Evolutionary conservation across 73 alveolate genomes (phyloP).

Genomic region (Urostyla sp.): DNA sequence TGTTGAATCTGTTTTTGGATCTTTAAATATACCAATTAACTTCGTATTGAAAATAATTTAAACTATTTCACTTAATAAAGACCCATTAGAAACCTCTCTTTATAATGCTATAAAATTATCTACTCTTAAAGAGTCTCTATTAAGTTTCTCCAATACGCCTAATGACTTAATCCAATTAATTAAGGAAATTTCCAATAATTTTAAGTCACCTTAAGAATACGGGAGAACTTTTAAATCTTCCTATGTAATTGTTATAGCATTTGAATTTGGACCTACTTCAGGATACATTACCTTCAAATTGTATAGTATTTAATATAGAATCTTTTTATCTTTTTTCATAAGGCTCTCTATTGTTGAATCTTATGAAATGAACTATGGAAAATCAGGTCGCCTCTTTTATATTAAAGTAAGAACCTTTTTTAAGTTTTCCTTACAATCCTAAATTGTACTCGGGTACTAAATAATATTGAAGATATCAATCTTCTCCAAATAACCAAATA

Average conservation of each 20-base stretch:
- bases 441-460: conserved; percentile 56
- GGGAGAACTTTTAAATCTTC: conserved; percentile 43
- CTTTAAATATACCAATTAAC: conserved; percentile 59
- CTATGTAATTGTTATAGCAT: conserved; percentile 8
- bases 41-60: conserved; percentile 29
- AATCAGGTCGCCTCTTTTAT: conserved; percentile 43
- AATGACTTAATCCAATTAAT: conserved; percentile 61
- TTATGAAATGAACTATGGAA: conserved; percentile 58
- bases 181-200: conserved; percentile 60
- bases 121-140: neutral
- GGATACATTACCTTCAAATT: conserved; percentile 63
- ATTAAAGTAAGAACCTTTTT: conserved; percentile 35
- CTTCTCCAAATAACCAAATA: conserved; percentile 59
- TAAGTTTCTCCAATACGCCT: conserved; percentile 45
- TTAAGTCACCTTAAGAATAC: conserved; percentile 47
- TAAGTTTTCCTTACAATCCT: conserved; percentile 64
- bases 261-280: conserved; percentile 29
- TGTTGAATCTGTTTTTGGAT: conserved; percentile 78
- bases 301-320: conserved; percentile 71
- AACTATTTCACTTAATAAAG: conserved; percentile 62
- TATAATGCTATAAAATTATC: conserved; percentile 44
- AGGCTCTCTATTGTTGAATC: conserved; percentile 47
- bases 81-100: conserved; percentile 64
- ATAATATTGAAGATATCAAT: conserved; percentile 31
- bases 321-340: conserved; percentile 62